Evolutionary conservation across 176 grass and related monocot species (phyloP).

Genomic region (Oropetium thomaeum): DNA sequence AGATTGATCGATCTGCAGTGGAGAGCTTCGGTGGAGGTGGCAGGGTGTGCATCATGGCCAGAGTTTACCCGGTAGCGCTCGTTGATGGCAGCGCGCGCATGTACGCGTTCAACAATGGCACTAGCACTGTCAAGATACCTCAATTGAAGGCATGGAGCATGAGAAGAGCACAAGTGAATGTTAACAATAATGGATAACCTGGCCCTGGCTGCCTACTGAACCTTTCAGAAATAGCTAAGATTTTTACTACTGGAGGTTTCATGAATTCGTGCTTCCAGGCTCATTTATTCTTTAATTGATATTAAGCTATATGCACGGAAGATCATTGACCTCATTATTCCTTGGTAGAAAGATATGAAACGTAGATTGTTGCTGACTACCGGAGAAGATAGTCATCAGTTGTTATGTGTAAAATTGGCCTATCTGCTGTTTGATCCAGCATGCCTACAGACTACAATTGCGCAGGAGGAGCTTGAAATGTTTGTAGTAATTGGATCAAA

Average conservation of each 20-base stretch:
- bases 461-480: too few species aligned
- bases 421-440: too few species aligned
- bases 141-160: slow-evolving; percentile 74
- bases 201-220: too few species aligned
- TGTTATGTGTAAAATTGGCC: too few species aligned
- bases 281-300: slow-evolving; percentile 32
- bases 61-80: slow-evolving; percentile 56
- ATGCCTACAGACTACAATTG: too few species aligned
- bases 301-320: background rate
- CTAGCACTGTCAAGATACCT: slow-evolving; percentile 28
- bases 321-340: background rate
- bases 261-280: background rate
- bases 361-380: too few species aligned
- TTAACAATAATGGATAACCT: slow-evolving; percentile 25
- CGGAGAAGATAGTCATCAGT: too few species aligned
- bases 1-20: slow-evolving; percentile 79
- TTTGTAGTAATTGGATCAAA: too few species aligned
- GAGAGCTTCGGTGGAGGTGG: slow-evolving; percentile 79
- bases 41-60: slow-evolving; percentile 64
- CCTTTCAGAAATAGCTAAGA: background rate
- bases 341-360: too few species aligned
- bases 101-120: slow-evolving; percentile 75
- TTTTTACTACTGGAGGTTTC: background rate
- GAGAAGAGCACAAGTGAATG: slow-evolving; percentile 55
- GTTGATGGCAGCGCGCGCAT: slow-evolving; percentile 26